Evolutionary conservation across 1,284 basidiomycete genomes (phyloP), one percentile per base, ranked within the genome.

Genomic region (Phellopilus nigrolimitatus): DNA sequence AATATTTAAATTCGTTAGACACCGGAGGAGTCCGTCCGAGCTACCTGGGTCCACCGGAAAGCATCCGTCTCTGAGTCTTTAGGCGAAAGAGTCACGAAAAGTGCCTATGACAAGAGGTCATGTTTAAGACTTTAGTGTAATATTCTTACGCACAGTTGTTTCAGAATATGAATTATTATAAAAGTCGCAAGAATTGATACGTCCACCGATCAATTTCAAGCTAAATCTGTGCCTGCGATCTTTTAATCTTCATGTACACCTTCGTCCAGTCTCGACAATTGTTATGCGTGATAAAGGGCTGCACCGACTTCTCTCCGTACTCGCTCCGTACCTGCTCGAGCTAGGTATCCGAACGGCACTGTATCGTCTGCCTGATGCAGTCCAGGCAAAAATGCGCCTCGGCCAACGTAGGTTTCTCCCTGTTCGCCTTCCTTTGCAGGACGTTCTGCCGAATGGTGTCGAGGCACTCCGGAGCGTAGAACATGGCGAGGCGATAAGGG

Each of bases 291-390:
- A 51, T 33, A 39, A 55, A 55, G 13, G 53, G 53, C 28, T 55
- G 53, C 28, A 55, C 53, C 6, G 53, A 55, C 33, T 55, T 55
- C 3, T 31, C 40, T 19, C 53, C 53, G 31, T 55, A 55, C 42
- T 55, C 53, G 48, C 53, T 55, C 15, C 53, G 48, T 4, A 55
- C 53, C 44, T 47, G 47, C 38, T 55, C 53, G 12, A 55, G 49
- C 39, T 55, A 43, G 30, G 43, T 51, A 30, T 55, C 53, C 15
- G 53, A 50, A 5, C 53, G 53, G 34, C 53, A 55, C 43, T 36
- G 45, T 13, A 44, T 31, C 28, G 44, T 55, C 45, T 55, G 53
- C 34, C 53, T 42, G 22, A 55, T 38, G 27, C 51, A 55, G 27
- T 51, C 49, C 37, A 55, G 34, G 37, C 53, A 55, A 24, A 24